phyloP scores from a whole-genome alignment of 768 basidiomycete species.

The Naganishia vishniacii region DNA sequence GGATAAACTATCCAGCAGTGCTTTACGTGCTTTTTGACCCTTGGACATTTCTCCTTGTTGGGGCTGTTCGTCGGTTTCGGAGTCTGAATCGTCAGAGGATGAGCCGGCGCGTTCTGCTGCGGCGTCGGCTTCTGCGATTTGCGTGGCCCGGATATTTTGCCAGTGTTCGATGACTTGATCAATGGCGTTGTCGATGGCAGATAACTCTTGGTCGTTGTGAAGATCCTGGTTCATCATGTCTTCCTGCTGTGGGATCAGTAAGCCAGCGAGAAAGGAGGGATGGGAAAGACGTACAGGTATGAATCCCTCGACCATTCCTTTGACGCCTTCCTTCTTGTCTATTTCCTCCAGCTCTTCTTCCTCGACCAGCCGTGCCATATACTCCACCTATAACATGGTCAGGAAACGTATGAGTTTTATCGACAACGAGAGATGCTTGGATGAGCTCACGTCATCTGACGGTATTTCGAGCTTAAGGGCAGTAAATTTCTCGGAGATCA shows the following conservation, averaged over 20 bases:
- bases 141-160: conserved; percentile 4
- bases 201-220: conserved; percentile 7
- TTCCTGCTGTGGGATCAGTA: neutral
- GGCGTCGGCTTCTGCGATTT: conserved; percentile 10
- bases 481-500: conserved; percentile 33
- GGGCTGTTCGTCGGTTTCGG: conserved; percentile 12
- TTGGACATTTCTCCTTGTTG: conserved; percentile 4
- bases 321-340: conserved; percentile 45
- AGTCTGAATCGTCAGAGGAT: neutral
- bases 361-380: conserved; percentile 46
- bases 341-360: conserved; percentile 45
- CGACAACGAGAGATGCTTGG: neutral
- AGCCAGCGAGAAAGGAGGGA: neutral
- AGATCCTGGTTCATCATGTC: conserved; percentile 9
- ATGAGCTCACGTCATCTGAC: conserved; percentile 38
- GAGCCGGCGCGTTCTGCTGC: conserved; percentile 5
- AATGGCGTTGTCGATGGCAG: conserved; percentile 16
- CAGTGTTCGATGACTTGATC: conserved; percentile 24
- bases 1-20: conserved; percentile 32
- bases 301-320: conserved; percentile 44
- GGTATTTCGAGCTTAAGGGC: conserved; percentile 34
- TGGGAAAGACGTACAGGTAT: neutral
- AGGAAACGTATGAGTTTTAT: neutral
- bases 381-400: conserved; percentile 35
- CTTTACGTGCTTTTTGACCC: conserved; percentile 13